Evolutionary conservation across 371 early-diverging fungal genomes (phyloP).

Genomic region (Mortierella sp.): DNA sequence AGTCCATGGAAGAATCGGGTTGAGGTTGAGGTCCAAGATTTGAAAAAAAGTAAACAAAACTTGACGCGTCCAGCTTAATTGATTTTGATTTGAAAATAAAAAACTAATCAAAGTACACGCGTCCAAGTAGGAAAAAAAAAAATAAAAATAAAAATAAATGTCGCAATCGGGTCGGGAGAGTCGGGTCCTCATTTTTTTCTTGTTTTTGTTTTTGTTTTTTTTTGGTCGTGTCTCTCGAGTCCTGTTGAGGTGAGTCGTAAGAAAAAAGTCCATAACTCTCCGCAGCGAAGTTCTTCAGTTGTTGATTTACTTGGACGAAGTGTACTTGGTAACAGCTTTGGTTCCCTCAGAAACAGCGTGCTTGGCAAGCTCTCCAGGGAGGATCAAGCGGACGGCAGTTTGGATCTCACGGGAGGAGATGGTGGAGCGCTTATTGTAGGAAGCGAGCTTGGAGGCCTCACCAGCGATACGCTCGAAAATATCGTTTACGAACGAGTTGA

Average conservation of each 20-base stretch:
- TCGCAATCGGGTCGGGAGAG: slow-evolving; percentile 9
- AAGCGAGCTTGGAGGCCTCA: slow-evolving; percentile 92
- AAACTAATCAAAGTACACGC: slow-evolving; percentile 15
- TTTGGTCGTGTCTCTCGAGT: slow-evolving; percentile 1
- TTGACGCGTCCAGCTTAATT: slow-evolving; percentile 17
- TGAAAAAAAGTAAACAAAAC: slow-evolving; percentile 16
- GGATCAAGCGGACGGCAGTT: slow-evolving; percentile 92
- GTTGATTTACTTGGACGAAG: slow-evolving; percentile 75
- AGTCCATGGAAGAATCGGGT: slow-evolving; percentile 17
- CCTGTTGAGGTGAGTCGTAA: background rate
- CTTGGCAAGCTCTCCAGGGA: slow-evolving; percentile 97
- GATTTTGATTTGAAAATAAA: slow-evolving; percentile 14
- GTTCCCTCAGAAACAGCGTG: slow-evolving; percentile 98
- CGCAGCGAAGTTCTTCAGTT: background rate
- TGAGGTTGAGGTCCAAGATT: slow-evolving; percentile 8
- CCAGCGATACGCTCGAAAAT: slow-evolving; percentile 94
- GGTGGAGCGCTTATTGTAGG: slow-evolving; percentile 95
- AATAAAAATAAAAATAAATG: background rate
- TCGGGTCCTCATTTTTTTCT: background rate
- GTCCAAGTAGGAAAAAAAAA: slow-evolving; percentile 8
- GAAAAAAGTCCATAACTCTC: background rate
- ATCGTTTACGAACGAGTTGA: slow-evolving; percentile 98
- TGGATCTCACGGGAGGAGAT: slow-evolving; percentile 96
- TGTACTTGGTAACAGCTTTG: slow-evolving; percentile 98
- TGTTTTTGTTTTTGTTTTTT: slow-evolving; percentile 8